Evolutionary conservation across 768 basidiomycete genomes (phyloP).

Genomic region (Trametes maxima): DNA sequence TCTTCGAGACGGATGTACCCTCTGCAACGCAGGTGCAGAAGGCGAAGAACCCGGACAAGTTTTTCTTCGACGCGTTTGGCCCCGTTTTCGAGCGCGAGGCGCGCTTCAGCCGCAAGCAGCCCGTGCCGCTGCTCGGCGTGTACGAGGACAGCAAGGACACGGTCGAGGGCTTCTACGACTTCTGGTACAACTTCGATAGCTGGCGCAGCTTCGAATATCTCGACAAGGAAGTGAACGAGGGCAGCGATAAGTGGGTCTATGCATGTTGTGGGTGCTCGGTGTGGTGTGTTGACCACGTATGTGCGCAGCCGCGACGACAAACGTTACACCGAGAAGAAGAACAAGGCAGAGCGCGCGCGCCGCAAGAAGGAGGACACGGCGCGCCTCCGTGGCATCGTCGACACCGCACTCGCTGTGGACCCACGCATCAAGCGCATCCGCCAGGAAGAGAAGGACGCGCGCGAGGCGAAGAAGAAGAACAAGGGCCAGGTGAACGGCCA

Average conservation of each 20-base stretch:
- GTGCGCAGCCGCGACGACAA: conserved; percentile 89
- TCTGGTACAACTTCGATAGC: conserved; percentile 99
- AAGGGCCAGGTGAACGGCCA: conserved; percentile 49
- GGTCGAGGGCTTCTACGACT: conserved; percentile 95
- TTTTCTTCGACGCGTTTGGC: conserved; percentile 72
- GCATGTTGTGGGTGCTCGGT: background rate
- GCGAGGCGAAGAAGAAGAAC: conserved; percentile 86
- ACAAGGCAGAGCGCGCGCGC: conserved; percentile 94
- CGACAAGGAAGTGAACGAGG: conserved; percentile 99
- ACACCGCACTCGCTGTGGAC: conserved; percentile 79
- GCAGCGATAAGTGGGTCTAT: conserved; percentile 81
- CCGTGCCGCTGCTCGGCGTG: conserved; percentile 80
- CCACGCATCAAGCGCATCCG: conserved; percentile 98
- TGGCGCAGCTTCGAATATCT: conserved; percentile 98
- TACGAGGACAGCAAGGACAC: conserved; percentile 72
- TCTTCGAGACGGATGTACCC: conserved; percentile 79
- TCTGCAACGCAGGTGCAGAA: conserved; percentile 59
- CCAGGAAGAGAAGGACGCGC: conserved; percentile 91
- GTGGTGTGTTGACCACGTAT: background rate
- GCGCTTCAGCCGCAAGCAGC: conserved; percentile 86
- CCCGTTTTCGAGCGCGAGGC: conserved; percentile 91
- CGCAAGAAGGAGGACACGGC: conserved; percentile 98
- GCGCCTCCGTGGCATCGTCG: conserved; percentile 83
- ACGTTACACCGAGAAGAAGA: conserved; percentile 99
- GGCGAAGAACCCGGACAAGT: conserved; percentile 48